Base-by-base conservation (phyloP, 129 eudicot genomes). In the Chrysanthemum makinoi region DNA sequence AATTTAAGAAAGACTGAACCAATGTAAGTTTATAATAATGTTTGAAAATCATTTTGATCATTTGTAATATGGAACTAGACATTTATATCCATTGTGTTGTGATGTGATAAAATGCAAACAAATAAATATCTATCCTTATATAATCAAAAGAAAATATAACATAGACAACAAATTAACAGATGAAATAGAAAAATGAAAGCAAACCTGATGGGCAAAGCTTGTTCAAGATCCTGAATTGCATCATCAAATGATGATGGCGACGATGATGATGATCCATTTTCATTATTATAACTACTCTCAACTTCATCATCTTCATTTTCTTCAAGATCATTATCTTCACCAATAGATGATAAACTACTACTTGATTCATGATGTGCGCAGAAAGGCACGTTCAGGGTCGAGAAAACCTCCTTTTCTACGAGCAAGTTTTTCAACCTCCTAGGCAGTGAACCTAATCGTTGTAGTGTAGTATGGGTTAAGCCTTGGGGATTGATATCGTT, bases 151-250 rank as follows among this genome's bases (percentile, higher is more conserved):
- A 2, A 57, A 57, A 0, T 57, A 6, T 17, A 24, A 57, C 11
- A 2, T 10, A 57, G 24, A 57, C 62, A 57, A 57, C 10, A 10
- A 55, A 52, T 14, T 0, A 57, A 5, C 14, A 68, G 35, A 56
- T 60, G 44, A 60, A 44, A 72, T 16, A 28, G 13, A 60, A 0
- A 6, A 4, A 47, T 17, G 50, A 59, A 24, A 18, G 14, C 2
- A 57, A 47, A 80, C 84, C 84, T 81, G 74, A 81, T 75, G 4
- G 84, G 81, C 16, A 80, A 24, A 61, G 81, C 81, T 69, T 80
- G 70, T 58, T 81, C 81, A 60, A 81, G 76, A 60, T 81, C 84
- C 20, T 72, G 75, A 65, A 81, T 81, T 17, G 81, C 84, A 81
- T 76, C 79, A 66, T 79, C 84, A 62, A 80, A 80, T 1, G 66